Conservation (phyloP, 495 filamentous ascomycete species). For the Hamigera avellanea region DNA sequence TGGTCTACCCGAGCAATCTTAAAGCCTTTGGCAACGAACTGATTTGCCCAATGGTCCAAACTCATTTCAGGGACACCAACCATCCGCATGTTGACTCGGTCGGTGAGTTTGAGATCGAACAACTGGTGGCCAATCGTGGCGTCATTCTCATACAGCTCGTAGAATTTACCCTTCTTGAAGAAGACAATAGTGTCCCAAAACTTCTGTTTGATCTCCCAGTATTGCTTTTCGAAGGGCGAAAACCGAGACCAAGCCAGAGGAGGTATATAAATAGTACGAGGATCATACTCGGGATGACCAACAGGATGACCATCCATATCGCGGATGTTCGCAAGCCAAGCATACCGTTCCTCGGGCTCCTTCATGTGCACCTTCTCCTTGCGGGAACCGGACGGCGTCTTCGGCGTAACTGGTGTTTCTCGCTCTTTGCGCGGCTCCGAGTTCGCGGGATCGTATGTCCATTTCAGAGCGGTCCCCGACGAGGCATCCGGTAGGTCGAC, state of each 20-base stretch:
- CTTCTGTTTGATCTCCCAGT: constrained; percentile 99
- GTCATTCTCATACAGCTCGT: constrained; percentile 97
- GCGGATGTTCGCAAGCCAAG: constrained; percentile 75
- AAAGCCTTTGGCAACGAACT: constrained; percentile 87
- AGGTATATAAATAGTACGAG: constrained; percentile 83
- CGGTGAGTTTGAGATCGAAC: constrained; percentile 96
- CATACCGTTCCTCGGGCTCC: constrained; percentile 72
- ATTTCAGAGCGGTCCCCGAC: constrained; percentile 68
- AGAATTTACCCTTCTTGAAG: constrained; percentile 99
- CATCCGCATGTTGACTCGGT: constrained; percentile 99
- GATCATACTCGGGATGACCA: constrained; percentile 83
- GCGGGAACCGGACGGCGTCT: constrained; percentile 36
- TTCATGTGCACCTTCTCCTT: constrained; percentile 69
- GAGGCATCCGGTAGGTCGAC: constrained; percentile 38
- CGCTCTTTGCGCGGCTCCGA: constrained; percentile 47
- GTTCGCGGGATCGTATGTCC: constrained; percentile 77
- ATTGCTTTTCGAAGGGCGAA: constrained; percentile 93
- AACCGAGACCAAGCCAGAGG: constrained; percentile 64
- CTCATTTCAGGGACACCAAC: constrained; percentile 89
- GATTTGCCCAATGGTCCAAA: constrained; percentile 83
- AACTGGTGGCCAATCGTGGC: constrained; percentile 94
- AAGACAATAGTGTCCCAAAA: constrained; percentile 97
- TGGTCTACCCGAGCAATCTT: constrained; percentile 97
- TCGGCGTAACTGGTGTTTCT: constrained; percentile 19
- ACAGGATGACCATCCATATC: constrained; percentile 74